phyloP scores from a whole-genome alignment of 345 rosid species.

The Excoecaria agallocha region DNA sequence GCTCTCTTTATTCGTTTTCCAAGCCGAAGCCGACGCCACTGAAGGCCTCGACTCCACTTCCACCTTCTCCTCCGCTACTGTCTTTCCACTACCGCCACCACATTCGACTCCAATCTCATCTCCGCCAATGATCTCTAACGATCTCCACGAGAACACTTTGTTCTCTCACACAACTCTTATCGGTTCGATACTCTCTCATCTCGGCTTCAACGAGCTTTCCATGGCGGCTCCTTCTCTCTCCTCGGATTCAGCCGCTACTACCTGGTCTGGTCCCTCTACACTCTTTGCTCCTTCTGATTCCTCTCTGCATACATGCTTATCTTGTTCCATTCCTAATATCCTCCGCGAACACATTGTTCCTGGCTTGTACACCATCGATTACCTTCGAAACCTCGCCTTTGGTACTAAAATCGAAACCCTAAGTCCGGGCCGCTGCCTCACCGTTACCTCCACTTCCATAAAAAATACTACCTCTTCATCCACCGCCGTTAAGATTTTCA shows the following conservation, averaged over 20 bases:
- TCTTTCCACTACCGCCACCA: conserved; percentile 9
- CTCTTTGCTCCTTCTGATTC: conserved; percentile 62
- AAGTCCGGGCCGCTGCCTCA: conserved; percentile 59
- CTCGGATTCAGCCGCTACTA: conserved; percentile 29
- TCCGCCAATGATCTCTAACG: conserved; percentile 12
- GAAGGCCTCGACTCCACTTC: conserved; percentile 11
- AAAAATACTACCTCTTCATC: conserved; percentile 28
- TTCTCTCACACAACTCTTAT: conserved; percentile 39
- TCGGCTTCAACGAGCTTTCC: conserved; percentile 61
- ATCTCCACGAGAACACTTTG: conserved; percentile 23
- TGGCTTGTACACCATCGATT: conserved; percentile 51
- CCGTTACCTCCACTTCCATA: conserved; percentile 38
- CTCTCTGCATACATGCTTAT: conserved; percentile 44
- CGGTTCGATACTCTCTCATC: conserved; percentile 55
- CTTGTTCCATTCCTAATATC: conserved; percentile 47
- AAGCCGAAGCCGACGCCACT: background rate
- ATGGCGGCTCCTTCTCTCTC: conserved; percentile 49
- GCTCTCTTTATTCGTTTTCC: conserved; percentile 11
- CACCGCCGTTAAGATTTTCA: conserved; percentile 33
- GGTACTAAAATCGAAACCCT: conserved; percentile 60
- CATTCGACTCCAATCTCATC: conserved; percentile 4
- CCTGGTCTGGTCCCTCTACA: conserved; percentile 65
- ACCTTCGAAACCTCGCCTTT: conserved; percentile 54
- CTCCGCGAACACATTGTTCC: conserved; percentile 71
- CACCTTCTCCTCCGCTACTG: background rate